Evolutionary conservation across 805 yeast species (phyloP), one percentile per base, ranked within the genome.

Genomic region (Saccharomycopsis babjevae): DNA sequence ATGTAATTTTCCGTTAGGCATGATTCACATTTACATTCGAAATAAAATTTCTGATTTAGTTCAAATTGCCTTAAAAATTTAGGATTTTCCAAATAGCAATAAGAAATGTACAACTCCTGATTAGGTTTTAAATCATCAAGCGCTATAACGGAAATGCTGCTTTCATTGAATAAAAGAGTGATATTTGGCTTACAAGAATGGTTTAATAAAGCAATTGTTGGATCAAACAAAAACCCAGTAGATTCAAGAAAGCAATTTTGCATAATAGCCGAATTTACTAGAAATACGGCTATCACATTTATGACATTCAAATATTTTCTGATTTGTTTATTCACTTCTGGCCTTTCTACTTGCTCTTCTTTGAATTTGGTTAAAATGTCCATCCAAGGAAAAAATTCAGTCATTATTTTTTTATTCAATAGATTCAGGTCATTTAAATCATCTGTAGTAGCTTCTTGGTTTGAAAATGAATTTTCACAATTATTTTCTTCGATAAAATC

Each of bases 171-270:
- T 20, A 67, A 59, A 7, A 69, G 55, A 8, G 68, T 57, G 36
- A 71, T 65, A 60, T 76, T 76, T 5, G 79, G 78, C 5, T 67
- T 64, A 64, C 80, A 77, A 6, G 77, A 73, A 66, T 76, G 80
- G 57, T 76, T 77, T 22, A 75, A 71, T 55, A 76, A 62, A 13
- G 79, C 66, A 62, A 76, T 70, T 3, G 67, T 61, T 0, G 76
- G 75, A 61, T 76, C 78, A 64, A 77, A 70, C 66, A 70, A 65
- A 7, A 68, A 57, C 0, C 79, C 80, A 55, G 71, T 67, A 5
- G 67, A 59, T 46, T 71, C 74, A 11, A 64, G 64, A 42, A 62
- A 67, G 36, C 61, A 58, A 60, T 75, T 70, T 39, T 69, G 68
- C 30, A 71, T 34, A 2, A 65, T 65, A 7, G 71, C 70, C 5